Evolutionary conservation across 331 rosid genomes (phyloP).

Genomic region (Pyracantha coccinea): DNA sequence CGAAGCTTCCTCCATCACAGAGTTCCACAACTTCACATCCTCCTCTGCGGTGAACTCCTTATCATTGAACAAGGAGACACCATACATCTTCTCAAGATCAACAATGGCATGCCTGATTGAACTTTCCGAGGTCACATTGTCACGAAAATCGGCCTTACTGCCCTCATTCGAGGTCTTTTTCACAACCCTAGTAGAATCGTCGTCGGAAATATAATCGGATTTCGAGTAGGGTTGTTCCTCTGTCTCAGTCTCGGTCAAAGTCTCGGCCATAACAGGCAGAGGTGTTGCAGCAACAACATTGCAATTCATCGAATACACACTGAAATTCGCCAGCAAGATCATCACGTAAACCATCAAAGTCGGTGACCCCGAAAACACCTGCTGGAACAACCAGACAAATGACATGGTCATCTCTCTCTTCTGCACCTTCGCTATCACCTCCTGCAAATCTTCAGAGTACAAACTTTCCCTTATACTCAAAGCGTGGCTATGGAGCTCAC

Average conservation of each 20-base stretch:
- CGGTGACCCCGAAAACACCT: constrained; percentile 58
- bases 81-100: constrained; percentile 7
- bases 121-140: neutral
- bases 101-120: constrained; percentile 4
- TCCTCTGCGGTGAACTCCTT: constrained; percentile 29
- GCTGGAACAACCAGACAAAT: constrained; percentile 70
- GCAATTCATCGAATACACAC: constrained; percentile 39
- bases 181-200: constrained; percentile 1
- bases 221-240: constrained; percentile 3
- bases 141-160: constrained; percentile 5
- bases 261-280: constrained; percentile 7
- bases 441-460: constrained; percentile 46
- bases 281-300: constrained; percentile 18
- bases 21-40: constrained; percentile 41
- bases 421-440: constrained; percentile 32
- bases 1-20: constrained; percentile 49
- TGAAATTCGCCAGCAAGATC: constrained; percentile 61
- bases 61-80: constrained; percentile 12
- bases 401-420: constrained; percentile 56
- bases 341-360: constrained; percentile 53
- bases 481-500: constrained; percentile 61
- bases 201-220: neutral
- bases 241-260: neutral
- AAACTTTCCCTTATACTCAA: constrained; percentile 40
- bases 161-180: constrained; percentile 7